These are phyloP conservation scores for Daldinia sp. DNA, from an alignment of 2,329 filamentous ascomycete genomes.

Conservation along the genomic window DNA sequence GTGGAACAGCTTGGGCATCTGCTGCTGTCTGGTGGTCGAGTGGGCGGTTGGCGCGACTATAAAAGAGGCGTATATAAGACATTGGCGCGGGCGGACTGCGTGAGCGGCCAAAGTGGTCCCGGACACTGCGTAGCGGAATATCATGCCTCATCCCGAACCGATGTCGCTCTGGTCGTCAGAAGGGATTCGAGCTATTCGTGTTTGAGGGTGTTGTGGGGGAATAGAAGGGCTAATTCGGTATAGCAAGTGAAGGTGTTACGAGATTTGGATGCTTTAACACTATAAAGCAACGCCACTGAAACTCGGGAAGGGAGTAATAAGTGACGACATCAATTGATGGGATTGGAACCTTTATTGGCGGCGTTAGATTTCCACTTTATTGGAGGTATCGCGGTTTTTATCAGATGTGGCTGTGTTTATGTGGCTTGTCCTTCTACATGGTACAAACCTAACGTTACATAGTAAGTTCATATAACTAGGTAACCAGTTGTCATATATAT, in stretches of 20 bases:
- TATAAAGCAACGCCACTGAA: conserved; percentile 6
- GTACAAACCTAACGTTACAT: no score
- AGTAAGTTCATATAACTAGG: no score
- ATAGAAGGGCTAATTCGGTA: neutral
- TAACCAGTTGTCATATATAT: no score
- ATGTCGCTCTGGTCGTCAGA: conserved; percentile 6
- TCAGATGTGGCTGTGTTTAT: conserved; percentile 30
- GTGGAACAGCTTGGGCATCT: conserved; percentile 52
- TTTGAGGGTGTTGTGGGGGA: neutral
- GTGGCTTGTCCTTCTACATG: neutral
- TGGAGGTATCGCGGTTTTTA: conserved; percentile 13
- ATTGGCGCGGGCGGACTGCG: conserved; percentile 36
- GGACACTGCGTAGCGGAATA: conserved; percentile 51
- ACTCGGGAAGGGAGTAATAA: conserved; percentile 13
- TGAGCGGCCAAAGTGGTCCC: conserved; percentile 38
- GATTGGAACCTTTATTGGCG: conserved; percentile 2
- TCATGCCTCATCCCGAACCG: conserved; percentile 70
- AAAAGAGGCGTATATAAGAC: conserved; percentile 19
- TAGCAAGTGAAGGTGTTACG: neutral
- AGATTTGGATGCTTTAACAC: neutral
- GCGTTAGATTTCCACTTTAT: neutral
- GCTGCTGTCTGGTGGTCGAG: neutral
- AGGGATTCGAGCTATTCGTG: neutral
- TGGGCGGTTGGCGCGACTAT: neutral
- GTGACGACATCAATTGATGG: conserved; percentile 33